Evolutionary conservation across 129 eudicot genomes (phyloP).

Genomic region (Flaveria brownii): DNA sequence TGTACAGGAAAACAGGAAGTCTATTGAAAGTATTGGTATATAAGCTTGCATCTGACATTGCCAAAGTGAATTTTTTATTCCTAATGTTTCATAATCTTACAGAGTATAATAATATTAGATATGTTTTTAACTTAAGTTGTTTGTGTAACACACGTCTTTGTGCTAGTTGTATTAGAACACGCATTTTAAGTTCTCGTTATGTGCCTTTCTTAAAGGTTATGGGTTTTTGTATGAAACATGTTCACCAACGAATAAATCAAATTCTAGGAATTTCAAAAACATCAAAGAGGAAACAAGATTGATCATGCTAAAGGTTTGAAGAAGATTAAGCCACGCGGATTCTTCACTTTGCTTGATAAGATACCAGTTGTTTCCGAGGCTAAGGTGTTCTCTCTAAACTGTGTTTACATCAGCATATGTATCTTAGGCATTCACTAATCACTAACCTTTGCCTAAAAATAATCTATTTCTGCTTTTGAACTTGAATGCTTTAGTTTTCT

Average conservation of each 20-base stretch:
- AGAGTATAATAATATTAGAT: no score
- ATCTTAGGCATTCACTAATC: conserved; percentile 1
- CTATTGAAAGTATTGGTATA: no score
- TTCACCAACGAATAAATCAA: neutral
- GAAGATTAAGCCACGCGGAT: conserved; percentile 31
- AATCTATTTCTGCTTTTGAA: neutral
- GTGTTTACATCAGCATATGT: neutral
- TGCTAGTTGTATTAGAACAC: no score
- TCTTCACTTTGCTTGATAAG: conserved; percentile 45
- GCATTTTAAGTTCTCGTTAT: no score
- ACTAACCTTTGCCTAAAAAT: conserved; percentile 9
- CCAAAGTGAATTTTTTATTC: no score
- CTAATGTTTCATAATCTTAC: no score
- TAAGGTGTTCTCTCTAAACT: conserved; percentile 34
- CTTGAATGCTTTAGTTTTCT: neutral
- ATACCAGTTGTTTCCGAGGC: conserved; percentile 41
- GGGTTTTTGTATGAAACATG: no score
- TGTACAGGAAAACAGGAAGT: no score
- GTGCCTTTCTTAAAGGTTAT: no score
- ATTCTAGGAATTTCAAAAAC: conserved; percentile 41
- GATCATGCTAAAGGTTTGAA: conserved; percentile 26
- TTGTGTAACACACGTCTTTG: no score
- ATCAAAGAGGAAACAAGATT: conserved; percentile 25
- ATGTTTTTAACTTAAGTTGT: no score
- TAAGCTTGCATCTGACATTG: no score